Percentiles rank a stretch among this genome's conserved stretches.
These are phyloP conservation scores for Capsella bursapastoris DNA, from an alignment of 345 rosid genomes.

Conservation along the genomic window DNA sequence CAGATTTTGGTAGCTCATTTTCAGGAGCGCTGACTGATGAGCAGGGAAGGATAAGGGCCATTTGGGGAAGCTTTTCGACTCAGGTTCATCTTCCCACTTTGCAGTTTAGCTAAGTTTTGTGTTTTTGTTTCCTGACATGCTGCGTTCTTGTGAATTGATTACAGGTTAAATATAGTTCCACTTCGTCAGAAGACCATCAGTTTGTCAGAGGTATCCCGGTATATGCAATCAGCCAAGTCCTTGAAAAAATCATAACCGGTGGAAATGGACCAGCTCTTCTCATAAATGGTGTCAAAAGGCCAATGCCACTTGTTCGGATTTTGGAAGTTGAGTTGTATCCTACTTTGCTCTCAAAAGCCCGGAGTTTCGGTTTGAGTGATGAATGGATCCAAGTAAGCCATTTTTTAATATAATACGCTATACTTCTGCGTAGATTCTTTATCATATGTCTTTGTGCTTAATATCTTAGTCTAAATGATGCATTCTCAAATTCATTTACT, in stretches of 20 bases:
- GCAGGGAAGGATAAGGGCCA: slow-evolving; percentile 84
- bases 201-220: slow-evolving; percentile 90
- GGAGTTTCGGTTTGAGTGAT: slow-evolving; percentile 87
- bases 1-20: slow-evolving; percentile 96
- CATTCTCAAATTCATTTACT: not conserved
- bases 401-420: slow-evolving; percentile 8
- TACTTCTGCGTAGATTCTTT: not conserved
- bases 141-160: slow-evolving; percentile 36
- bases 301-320: slow-evolving; percentile 88
- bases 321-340: slow-evolving; percentile 93
- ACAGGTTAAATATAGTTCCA: slow-evolving; percentile 76
- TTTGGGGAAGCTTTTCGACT: slow-evolving; percentile 97
- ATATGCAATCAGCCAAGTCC: slow-evolving; percentile 72
- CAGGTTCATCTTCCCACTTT: slow-evolving; percentile 60
- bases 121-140: not conserved
- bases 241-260: slow-evolving; percentile 71
- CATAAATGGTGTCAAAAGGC: slow-evolving; percentile 80
- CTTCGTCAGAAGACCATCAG: slow-evolving; percentile 87
- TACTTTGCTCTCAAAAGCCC: slow-evolving; percentile 89
- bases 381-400: slow-evolving; percentile 79
- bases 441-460: not conserved
- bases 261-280: slow-evolving; percentile 74
- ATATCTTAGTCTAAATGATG: not conserved
- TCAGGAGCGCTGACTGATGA: slow-evolving; percentile 94
- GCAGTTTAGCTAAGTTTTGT: not conserved